Conservation (phyloP, 768 basidiomycete genomes). For the Lactarius sp. region DNA sequence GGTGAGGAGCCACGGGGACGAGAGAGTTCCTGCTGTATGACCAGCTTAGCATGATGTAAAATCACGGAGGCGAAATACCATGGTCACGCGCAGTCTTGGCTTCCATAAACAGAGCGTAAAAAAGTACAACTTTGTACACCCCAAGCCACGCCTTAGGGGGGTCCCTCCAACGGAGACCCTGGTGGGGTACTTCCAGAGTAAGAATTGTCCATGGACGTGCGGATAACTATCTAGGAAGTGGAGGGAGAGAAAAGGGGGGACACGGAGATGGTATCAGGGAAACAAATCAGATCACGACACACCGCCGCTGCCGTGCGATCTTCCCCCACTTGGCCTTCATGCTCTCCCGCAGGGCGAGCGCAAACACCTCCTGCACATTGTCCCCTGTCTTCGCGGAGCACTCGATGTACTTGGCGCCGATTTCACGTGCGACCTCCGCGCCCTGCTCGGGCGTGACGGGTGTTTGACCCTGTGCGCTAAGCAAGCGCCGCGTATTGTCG, state of each 20-base stretch:
- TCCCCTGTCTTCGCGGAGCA: conserved; percentile 90
- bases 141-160: neutral
- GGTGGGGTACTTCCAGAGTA: conserved; percentile 1
- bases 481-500: conserved; percentile 79
- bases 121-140: conserved; percentile 4
- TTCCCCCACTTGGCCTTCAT: conserved; percentile 76
- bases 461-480: conserved; percentile 80
- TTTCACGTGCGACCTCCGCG: conserved; percentile 79
- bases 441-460: conserved; percentile 86
- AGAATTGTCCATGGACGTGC: conserved; percentile 18
- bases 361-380: conserved; percentile 90
- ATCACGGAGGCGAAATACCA: neutral
- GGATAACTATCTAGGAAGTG: conserved; percentile 9
- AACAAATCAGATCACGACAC: conserved; percentile 51
- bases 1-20: no score
- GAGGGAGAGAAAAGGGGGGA: neutral
- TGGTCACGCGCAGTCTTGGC: neutral
- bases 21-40: no score
- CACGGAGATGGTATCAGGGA: neutral
- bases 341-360: conserved; percentile 83
- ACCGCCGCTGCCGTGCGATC: conserved; percentile 62
- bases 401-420: conserved; percentile 90
- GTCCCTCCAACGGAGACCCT: neutral
- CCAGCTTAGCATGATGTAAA: no score
- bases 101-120: conserved; percentile 5